These are phyloP conservation scores for Pulveroboletus sp. DNA, from an alignment of 768 basidiomycete genomes.

Conservation along the genomic window DNA sequence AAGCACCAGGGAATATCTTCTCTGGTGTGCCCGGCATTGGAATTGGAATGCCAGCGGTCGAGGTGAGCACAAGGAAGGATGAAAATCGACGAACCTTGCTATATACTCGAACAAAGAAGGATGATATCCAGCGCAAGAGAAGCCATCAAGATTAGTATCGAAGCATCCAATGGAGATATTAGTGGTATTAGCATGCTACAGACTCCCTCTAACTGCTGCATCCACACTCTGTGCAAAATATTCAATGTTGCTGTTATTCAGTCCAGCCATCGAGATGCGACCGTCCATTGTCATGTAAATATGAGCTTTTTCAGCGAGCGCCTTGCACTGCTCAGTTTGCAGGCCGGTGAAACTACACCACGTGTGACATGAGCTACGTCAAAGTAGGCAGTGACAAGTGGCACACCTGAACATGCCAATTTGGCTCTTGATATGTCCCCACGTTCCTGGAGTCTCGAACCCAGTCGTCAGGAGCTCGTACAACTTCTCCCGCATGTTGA, in stretches of 20 bases:
- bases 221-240: slow-evolving; percentile 89
- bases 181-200: slow-evolving; percentile 43
- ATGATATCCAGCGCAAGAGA: slow-evolving; percentile 10
- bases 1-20: slow-evolving; percentile 22
- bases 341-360: slow-evolving; percentile 78
- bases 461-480: slow-evolving; percentile 75
- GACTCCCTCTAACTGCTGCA: slow-evolving; percentile 73
- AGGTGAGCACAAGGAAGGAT: not conserved
- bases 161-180: slow-evolving; percentile 17
- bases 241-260: slow-evolving; percentile 80
- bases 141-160: slow-evolving; percentile 22
- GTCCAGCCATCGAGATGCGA: slow-evolving; percentile 90
- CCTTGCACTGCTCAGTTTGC: slow-evolving; percentile 73
- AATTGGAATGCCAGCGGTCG: slow-evolving; percentile 15
- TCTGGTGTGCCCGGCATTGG: slow-evolving; percentile 18
- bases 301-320: slow-evolving; percentile 83
- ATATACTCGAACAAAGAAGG: slow-evolving; percentile 19
- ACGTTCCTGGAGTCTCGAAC: slow-evolving; percentile 88
- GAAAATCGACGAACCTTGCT: slow-evolving; percentile 16
- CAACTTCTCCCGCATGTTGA: slow-evolving; percentile 85
- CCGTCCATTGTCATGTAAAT: slow-evolving; percentile 95
- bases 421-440: slow-evolving; percentile 93
- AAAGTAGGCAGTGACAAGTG: not conserved
- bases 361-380: slow-evolving; percentile 1
- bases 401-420: slow-evolving; percentile 95